These are phyloP conservation scores for Rusavskia elegans DNA, from an alignment of 495 filamentous ascomycete genomes.

Conservation along the genomic window DNA sequence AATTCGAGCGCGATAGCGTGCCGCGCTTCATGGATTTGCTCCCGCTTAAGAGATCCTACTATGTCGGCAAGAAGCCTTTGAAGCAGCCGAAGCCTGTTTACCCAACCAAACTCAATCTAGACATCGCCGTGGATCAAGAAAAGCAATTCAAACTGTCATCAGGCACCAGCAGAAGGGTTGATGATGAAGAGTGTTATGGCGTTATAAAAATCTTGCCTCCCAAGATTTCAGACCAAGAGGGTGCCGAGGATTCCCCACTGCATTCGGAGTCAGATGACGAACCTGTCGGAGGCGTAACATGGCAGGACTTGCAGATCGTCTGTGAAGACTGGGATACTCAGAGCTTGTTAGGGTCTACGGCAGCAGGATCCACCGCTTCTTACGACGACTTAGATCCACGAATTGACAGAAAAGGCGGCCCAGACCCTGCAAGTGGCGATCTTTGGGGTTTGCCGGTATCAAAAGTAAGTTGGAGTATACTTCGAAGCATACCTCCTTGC, in stretches of 20 bases:
- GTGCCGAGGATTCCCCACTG: slow-evolving; percentile 26
- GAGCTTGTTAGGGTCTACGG: slow-evolving; percentile 21
- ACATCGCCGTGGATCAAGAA: slow-evolving; percentile 67
- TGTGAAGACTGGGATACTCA: slow-evolving; percentile 70
- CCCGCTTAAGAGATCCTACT: slow-evolving; percentile 54
- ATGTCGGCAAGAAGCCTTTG: slow-evolving; percentile 47
- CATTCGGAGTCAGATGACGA: slow-evolving; percentile 44
- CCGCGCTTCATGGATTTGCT: slow-evolving; percentile 60
- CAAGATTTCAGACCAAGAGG: slow-evolving; percentile 32
- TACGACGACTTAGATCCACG: neutral
- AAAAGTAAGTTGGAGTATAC: neutral
- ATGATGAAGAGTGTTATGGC: slow-evolving; percentile 39
- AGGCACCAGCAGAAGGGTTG: slow-evolving; percentile 34
- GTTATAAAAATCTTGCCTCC: slow-evolving; percentile 38
- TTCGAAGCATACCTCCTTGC: neutral
- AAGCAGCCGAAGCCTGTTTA: slow-evolving; percentile 68
- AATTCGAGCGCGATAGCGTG: slow-evolving; percentile 47
- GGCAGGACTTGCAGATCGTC: slow-evolving; percentile 59
- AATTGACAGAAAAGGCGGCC: neutral
- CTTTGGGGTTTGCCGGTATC: neutral
- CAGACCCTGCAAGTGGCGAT: slow-evolving; percentile 2
- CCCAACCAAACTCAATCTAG: slow-evolving; percentile 74
- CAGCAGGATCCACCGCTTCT: neutral
- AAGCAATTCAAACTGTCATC: slow-evolving; percentile 57
- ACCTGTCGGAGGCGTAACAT: slow-evolving; percentile 47